A percentile compares a stretch with the other conserved stretches of the same genome.
Evolutionary conservation across 768 basidiomycete species (phyloP).

Genomic region (Chalciporus pseudorubinellus): DNA sequence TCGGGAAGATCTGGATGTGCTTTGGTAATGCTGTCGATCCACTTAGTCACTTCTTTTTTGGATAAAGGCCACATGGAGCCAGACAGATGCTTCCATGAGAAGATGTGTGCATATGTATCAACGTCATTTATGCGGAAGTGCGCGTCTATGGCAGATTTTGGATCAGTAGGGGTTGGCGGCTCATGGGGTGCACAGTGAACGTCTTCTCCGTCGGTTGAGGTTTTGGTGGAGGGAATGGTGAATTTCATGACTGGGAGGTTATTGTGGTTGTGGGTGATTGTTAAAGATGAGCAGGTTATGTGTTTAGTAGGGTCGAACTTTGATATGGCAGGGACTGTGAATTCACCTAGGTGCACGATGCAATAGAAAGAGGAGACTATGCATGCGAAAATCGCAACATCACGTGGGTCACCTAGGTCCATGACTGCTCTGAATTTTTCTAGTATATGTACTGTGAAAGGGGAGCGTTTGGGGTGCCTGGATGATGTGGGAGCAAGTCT

Average conservation of each 20-base stretch:
- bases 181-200: neutral
- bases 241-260: neutral
- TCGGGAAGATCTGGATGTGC: neutral
- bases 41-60: neutral
- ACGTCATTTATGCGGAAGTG: neutral
- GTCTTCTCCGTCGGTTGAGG: neutral
- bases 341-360: slow-evolving; percentile 32
- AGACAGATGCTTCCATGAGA: slow-evolving; percentile 1
- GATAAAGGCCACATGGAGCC: neutral
- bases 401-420: slow-evolving; percentile 25
- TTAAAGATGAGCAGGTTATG: neutral
- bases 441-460: slow-evolving; percentile 24
- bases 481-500: slow-evolving; percentile 16
- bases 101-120: neutral
- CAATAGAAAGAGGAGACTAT: slow-evolving; percentile 38
- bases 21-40: neutral
- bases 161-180: neutral
- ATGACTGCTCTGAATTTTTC: slow-evolving; percentile 11
- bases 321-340: neutral
- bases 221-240: neutral
- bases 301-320: neutral
- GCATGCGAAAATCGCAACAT: slow-evolving; percentile 39
- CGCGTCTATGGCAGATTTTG: accelerated
- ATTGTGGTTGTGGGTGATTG: neutral
- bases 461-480: slow-evolving; percentile 27